These are phyloP conservation scores for Sporothrix inflata DNA, from an alignment of 2,329 filamentous ascomycete species.

Conservation along the genomic window DNA sequence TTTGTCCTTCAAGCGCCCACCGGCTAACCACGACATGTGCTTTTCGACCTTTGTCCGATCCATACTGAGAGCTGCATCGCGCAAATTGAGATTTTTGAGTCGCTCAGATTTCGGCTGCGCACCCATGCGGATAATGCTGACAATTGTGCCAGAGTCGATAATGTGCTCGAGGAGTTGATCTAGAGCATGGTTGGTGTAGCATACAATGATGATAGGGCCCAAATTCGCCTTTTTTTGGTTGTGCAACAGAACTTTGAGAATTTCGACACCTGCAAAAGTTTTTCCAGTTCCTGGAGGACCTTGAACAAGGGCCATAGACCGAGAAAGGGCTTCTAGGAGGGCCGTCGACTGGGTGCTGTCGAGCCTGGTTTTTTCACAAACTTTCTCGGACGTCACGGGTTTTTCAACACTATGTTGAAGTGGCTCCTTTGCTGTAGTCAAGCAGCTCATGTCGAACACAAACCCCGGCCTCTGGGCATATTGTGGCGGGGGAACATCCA, in stretches of 20 bases:
- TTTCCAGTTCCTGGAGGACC: conserved; percentile 75
- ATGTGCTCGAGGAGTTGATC: conserved; percentile 65
- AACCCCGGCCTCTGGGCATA: conserved; percentile 57
- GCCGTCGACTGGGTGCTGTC: conserved; percentile 57
- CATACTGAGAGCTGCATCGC: conserved; percentile 40
- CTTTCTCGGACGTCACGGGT: conserved; percentile 28
- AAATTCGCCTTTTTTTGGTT: conserved; percentile 46
- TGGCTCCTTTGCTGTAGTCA: conserved; percentile 33
- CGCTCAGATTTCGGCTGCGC: conserved; percentile 58
- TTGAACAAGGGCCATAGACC: conserved; percentile 64
- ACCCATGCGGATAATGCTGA: conserved; percentile 64
- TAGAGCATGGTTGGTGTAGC: conserved; percentile 56
- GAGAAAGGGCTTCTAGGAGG: conserved; percentile 56
- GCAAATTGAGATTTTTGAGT: conserved; percentile 56
- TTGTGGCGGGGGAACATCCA: conserved; percentile 46
- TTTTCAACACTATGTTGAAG: conserved; percentile 28
- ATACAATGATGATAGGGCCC: conserved; percentile 52
- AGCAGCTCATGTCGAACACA: conserved; percentile 48
- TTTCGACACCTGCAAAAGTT: conserved; percentile 60
- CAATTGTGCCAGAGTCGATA: conserved; percentile 47
- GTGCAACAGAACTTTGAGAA: conserved; percentile 59
- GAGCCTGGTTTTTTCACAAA: conserved; percentile 49
- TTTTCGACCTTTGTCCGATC: conserved; percentile 42
- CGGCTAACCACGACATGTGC: not conserved
- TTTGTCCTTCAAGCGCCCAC: not conserved